phyloP scores from a whole-genome alignment of 2,329 filamentous ascomycete genomes.

The Colletotrichum costaricense region DNA sequence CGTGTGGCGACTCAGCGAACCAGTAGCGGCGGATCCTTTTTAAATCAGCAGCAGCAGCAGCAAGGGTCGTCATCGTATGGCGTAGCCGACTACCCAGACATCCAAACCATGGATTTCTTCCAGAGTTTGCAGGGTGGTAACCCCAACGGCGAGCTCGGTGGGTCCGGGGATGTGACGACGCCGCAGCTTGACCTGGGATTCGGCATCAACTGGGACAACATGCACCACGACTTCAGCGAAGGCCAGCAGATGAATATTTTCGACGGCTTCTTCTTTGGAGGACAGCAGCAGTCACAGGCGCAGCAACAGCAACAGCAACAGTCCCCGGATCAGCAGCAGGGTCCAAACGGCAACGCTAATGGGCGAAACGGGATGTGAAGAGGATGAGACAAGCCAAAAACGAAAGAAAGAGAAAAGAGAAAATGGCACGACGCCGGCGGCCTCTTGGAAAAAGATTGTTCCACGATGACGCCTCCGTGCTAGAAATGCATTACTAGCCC shows the following conservation, averaged over 20 bases:
- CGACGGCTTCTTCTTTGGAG: conserved; percentile 79
- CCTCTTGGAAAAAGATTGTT: neutral
- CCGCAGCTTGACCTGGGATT: conserved; percentile 73
- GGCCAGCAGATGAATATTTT: conserved; percentile 74
- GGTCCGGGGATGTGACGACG: conserved; percentile 49
- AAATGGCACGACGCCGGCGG: neutral
- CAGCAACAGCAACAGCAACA: conserved; percentile 14
- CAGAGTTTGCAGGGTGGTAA: conserved; percentile 55
- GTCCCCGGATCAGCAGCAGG: conserved; percentile 33
- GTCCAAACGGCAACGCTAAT: conserved; percentile 3
- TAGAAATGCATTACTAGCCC: neutral
- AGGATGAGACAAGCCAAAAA: neutral
- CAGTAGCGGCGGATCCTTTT: conserved; percentile 44
- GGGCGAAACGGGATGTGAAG: neutral
- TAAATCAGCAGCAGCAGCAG: conserved; percentile 47
- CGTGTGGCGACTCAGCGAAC: conserved; percentile 49
- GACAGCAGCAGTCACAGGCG: conserved; percentile 49
- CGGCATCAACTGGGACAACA: conserved; percentile 72
- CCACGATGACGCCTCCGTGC: neutral
- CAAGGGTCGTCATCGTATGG: conserved; percentile 40
- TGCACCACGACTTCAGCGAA: conserved; percentile 72
- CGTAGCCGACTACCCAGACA: conserved; percentile 56
- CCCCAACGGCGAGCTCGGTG: conserved; percentile 38
- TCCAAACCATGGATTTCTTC: conserved; percentile 66
- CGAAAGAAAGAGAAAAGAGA: neutral